A percentile compares a stretch with the other conserved stretches of the same genome.
These are phyloP conservation scores for Pleurotus ostreatus DNA, from an alignment of 768 basidiomycete species.

Conservation along the genomic window DNA sequence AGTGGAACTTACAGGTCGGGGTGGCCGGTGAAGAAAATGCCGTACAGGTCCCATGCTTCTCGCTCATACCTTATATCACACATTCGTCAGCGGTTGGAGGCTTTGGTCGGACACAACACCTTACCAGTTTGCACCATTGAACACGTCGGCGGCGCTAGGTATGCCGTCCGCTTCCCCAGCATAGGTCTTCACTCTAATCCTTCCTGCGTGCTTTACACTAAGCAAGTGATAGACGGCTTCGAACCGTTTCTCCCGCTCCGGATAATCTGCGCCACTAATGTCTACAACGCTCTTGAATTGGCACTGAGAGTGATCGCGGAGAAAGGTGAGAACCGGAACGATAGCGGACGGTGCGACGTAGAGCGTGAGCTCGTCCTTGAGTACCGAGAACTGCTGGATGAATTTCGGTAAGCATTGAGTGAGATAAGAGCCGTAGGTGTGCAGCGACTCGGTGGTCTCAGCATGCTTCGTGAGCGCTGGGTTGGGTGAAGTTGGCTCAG, in stretches of 20 bases:
- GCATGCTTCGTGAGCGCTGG: slow-evolving; percentile 70
- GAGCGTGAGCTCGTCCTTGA: slow-evolving; percentile 92
- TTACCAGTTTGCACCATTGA: slow-evolving; percentile 92
- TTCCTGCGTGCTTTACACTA: slow-evolving; percentile 69
- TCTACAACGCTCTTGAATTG: slow-evolving; percentile 94
- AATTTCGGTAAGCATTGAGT: slow-evolving; percentile 93
- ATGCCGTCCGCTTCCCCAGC: slow-evolving; percentile 90
- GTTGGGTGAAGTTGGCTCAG: slow-evolving; percentile 87
- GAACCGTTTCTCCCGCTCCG: slow-evolving; percentile 88
- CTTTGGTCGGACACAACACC: slow-evolving; percentile 10
- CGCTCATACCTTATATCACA: slow-evolving; percentile 75
- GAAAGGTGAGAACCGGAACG: slow-evolving; percentile 83
- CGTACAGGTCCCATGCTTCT: slow-evolving; percentile 97
- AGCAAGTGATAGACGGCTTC: slow-evolving; percentile 96
- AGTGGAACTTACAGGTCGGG: slow-evolving; percentile 79
- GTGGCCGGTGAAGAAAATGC: slow-evolving; percentile 94
- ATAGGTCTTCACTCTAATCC: slow-evolving; percentile 97
- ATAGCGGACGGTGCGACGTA: slow-evolving; percentile 82
- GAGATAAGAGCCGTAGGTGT: slow-evolving; percentile 91
- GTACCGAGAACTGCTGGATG: slow-evolving; percentile 96
- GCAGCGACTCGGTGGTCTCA: slow-evolving; percentile 72
- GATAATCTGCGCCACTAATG: slow-evolving; percentile 93
- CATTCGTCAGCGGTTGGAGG: too few species aligned
- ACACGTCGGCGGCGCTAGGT: slow-evolving; percentile 75
- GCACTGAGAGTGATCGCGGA: slow-evolving; percentile 92